Evolutionary conservation across 305 asterid species (phyloP).

Genomic region (Lippia alba): DNA sequence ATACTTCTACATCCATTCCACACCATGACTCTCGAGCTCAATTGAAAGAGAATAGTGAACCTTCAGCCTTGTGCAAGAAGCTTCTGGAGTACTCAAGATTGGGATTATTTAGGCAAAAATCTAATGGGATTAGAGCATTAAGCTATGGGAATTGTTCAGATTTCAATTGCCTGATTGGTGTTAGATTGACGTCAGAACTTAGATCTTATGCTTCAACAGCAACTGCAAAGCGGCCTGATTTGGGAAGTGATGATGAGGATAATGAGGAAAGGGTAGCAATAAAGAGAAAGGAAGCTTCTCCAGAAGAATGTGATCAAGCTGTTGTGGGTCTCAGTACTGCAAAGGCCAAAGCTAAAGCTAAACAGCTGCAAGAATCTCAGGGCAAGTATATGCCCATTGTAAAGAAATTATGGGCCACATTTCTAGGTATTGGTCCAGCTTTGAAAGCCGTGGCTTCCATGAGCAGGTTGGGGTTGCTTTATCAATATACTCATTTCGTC

Average conservation of each 20-base stretch:
- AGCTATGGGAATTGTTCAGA: conserved; percentile 48
- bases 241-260: conserved; percentile 65
- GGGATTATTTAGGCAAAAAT: conserved; percentile 41
- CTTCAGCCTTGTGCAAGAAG: conserved; percentile 38
- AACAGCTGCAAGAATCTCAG: conserved; percentile 65
- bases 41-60: conserved; percentile 36
- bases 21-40: conserved; percentile 41
- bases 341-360: conserved; percentile 86
- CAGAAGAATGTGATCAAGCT: conserved; percentile 94
- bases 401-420: conserved; percentile 60
- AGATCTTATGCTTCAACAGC: conserved; percentile 66
- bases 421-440: conserved; percentile 83
- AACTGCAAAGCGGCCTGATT: conserved; percentile 65
- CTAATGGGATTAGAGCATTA: conserved; percentile 37
- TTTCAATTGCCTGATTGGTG: conserved; percentile 43
- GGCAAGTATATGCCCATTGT: conserved; percentile 49
- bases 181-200: conserved; percentile 50
- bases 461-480: conserved; percentile 66
- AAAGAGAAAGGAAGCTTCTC: conserved; percentile 80
- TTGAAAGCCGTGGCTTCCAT: conserved; percentile 72
- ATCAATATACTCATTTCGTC: neutral
- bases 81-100: conserved; percentile 40
- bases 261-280: conserved; percentile 52
- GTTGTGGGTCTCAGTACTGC: conserved; percentile 77
- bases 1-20: conserved; percentile 48